These are phyloP conservation scores for Phytophthora syringae DNA, from an alignment of 352 stramenopile genomes.

Conservation along the genomic window DNA sequence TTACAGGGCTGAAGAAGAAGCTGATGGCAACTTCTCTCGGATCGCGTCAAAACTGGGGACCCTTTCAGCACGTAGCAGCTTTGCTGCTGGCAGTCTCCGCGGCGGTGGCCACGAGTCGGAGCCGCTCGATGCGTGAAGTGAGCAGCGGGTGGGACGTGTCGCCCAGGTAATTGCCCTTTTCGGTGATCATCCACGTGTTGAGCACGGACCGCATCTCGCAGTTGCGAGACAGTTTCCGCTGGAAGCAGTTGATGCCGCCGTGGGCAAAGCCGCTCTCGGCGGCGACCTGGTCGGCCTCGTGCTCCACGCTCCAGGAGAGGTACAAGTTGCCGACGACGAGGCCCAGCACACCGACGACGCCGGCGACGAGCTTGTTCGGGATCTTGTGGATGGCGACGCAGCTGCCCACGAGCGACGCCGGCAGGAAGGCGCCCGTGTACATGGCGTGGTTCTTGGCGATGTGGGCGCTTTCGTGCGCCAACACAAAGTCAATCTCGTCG, in stretches of 20 bases:
- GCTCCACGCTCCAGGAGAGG: constrained; percentile 81
- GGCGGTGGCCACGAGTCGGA: constrained; percentile 53
- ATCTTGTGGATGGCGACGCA: constrained; percentile 68
- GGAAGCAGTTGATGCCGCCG: constrained; percentile 79
- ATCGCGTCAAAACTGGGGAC: background rate
- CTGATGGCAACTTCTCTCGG: background rate
- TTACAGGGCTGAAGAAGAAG: constrained; percentile 16
- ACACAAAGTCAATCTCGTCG: constrained; percentile 85
- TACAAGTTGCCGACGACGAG: constrained; percentile 67
- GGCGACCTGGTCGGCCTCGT: constrained; percentile 80
- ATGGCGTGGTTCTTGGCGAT: constrained; percentile 86
- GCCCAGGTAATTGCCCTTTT: constrained; percentile 82
- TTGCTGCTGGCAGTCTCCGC: constrained; percentile 18
- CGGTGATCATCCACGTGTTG: constrained; percentile 76
- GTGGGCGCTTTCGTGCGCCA: constrained; percentile 84
- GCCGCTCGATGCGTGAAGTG: constrained; percentile 73
- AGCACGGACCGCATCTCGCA: constrained; percentile 67
- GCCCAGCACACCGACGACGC: constrained; percentile 47
- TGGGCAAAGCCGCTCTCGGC: constrained; percentile 68
- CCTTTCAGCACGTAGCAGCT: constrained; percentile 10
- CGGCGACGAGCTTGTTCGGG: constrained; percentile 75
- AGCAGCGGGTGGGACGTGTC: constrained; percentile 81
- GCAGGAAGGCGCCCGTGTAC: constrained; percentile 64
- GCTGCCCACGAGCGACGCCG: constrained; percentile 62
- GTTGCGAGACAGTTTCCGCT: constrained; percentile 79